Evolutionary conservation across 176 grass and related monocot genomes (phyloP).

Genomic region (Juncus inflexus): DNA sequence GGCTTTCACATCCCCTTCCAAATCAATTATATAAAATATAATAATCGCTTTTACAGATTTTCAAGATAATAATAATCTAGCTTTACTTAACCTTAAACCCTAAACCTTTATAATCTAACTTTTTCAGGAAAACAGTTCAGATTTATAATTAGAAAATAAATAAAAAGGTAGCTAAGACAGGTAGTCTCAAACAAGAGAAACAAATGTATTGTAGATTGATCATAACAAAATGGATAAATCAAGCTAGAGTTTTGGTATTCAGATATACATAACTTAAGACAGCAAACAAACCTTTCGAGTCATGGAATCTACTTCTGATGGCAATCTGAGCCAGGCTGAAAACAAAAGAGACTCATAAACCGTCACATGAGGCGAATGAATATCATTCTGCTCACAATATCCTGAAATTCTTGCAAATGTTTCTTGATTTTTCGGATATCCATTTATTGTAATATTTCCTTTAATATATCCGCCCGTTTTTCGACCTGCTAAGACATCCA

Average conservation of each 20-base stretch:
- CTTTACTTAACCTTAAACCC: background rate
- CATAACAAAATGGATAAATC: background rate
- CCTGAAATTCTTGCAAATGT: slow-evolving; percentile 44
- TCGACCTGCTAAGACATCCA: slow-evolving; percentile 54
- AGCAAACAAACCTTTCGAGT: slow-evolving; percentile 21
- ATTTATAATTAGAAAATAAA: too few species aligned
- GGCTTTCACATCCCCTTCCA: too few species aligned
- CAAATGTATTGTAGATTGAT: background rate
- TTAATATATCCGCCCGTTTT: slow-evolving; percentile 48
- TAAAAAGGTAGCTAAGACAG: too few species aligned
- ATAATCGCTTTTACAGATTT: background rate
- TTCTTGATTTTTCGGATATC: slow-evolving; percentile 51
- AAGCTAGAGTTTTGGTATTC: background rate
- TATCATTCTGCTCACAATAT: slow-evolving; percentile 53
- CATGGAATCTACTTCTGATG: slow-evolving; percentile 19
- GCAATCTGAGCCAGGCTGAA: slow-evolving; percentile 44
- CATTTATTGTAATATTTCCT: slow-evolving; percentile 40
- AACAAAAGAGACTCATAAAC: slow-evolving; percentile 39
- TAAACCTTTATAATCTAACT: too few species aligned
- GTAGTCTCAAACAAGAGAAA: background rate
- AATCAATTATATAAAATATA: background rate
- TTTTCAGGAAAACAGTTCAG: too few species aligned
- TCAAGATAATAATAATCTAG: background rate
- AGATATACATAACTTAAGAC: background rate
- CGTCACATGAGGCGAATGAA: slow-evolving; percentile 43